phyloP scores from a whole-genome alignment of 768 basidiomycete genomes.

The Myochromella boudieri region DNA sequence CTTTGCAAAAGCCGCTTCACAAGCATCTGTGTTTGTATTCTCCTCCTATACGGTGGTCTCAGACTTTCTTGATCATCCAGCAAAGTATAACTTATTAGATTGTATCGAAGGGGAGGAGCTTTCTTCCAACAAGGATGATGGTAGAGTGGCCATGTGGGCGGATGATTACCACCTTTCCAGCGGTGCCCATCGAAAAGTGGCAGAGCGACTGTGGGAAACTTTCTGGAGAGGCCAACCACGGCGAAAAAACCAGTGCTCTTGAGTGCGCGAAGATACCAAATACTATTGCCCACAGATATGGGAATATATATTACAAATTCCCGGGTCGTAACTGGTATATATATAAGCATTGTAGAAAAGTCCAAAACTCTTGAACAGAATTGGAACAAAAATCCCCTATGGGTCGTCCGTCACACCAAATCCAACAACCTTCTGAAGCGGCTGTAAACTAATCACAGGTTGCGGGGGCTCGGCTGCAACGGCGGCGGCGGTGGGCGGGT shows the following conservation, averaged over 20 bases:
- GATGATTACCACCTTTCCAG: conserved; percentile 8
- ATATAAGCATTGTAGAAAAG: conserved; percentile 2
- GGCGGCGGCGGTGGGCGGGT: conserved; percentile 39
- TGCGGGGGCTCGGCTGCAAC: conserved; percentile 30
- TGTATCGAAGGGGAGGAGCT: neutral
- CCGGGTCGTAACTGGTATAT: conserved; percentile 1
- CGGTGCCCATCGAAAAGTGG: conserved; percentile 9
- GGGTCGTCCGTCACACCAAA: conserved; percentile 39
- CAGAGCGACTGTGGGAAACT: conserved; percentile 1
- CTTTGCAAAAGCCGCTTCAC: neutral
- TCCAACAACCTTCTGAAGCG: conserved; percentile 59
- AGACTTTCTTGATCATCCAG: conserved; percentile 6
- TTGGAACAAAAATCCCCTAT: too few relatives aligned
- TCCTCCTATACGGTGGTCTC: conserved; percentile 4
- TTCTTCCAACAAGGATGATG: conserved; percentile 2
- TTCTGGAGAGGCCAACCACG: too few relatives aligned
- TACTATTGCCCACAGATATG: neutral
- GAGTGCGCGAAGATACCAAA: too few relatives aligned
- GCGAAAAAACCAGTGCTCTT: too few relatives aligned
- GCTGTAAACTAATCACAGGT: conserved; percentile 59
- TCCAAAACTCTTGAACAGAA: too few relatives aligned
- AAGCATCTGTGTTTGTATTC: conserved; percentile 7
- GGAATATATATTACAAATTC: conserved; percentile 5
- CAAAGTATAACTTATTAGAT: conserved; percentile 1
- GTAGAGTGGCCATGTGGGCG: neutral